Evolutionary conservation across 225 moss, liverwort and hornwort genomes (phyloP), one percentile per base, ranked within the genome.

Genomic region (Marchantia paleacea): DNA sequence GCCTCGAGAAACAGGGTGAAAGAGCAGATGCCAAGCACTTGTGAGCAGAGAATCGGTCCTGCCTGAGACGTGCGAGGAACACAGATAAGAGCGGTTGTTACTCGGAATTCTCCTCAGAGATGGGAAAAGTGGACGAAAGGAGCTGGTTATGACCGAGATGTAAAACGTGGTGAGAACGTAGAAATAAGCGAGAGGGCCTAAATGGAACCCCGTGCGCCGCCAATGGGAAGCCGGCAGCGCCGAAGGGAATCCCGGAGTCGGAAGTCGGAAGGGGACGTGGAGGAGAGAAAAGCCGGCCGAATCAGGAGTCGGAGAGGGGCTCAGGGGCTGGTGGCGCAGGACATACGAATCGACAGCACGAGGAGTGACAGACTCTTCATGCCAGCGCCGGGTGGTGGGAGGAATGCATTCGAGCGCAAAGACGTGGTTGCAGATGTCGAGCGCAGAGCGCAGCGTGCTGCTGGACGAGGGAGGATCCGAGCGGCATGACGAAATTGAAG

Each of bases 261-360:
- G 11, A 55, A 16, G 55, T 12, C 11, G 55, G 16, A 55, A 12
- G 4, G 58, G 58, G n/a, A 24, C 3, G 25, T 11, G 25, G 65
- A 18, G 29, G 39, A 62, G 9, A 60, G 19, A 63, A 61, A 77
- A 15, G 77, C 61, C 77, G 77, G 77, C 75, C 75, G 75, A 75
- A 75, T 75, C 75, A 75, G 75, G 52, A 75, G 75, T 24, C 55
- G 11, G 75, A 55, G 55, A 55, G 50, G 16, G 52, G 73, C 55
- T 30, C 55, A 55, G 50, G 16, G 52, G 73, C 55, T 30, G 75
- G 26, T 47, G 75, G 75, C 52, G 8, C 52, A 54, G 74, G 73
- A 54, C 54, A 75, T 64, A 62, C 77, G 62, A 77, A 77, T 77
- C 61, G 77, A 77, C 77, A 77, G 77, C 61, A 77, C 39, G 18